Evolutionary conservation across 73 alveolate species (phyloP), one percentile per base, ranked within the genome.

Genomic region (Uronychia binucleata): DNA sequence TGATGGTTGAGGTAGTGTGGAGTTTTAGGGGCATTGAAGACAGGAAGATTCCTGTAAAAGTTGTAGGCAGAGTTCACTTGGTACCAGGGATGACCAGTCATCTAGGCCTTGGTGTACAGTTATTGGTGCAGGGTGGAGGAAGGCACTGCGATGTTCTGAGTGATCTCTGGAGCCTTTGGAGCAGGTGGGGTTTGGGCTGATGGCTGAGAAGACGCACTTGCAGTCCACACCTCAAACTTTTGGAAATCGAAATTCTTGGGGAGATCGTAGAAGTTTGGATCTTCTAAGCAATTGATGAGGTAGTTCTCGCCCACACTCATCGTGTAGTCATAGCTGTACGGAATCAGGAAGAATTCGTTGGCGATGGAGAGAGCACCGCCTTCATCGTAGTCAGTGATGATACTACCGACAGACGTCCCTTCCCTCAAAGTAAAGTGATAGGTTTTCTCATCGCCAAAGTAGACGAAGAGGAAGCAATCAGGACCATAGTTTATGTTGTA

Each of bases 301-400:
- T 75, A 28, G 5, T 28, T 32, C 30, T 77, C 46, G 25, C 88
- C 92, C 1, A 79, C 79, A 1, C 82, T 58, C n/a, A 80, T 31
- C 0, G 28, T 60, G 79, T 79, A 86, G 32, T 86, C 92, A 26
- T 78, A 58, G 46, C 84, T 35, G 84, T 28, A 86, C 14, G 92
- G 30, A 58, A 86, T 33, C 27, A 79, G 34, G 77, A 86, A 79
- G 79, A 86, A 86, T 13, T 86, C 92, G 32, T 86, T 86, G 1
- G 86, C 84, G 28, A 86, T 57, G 32, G 84, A 29, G 58, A 86
- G 28, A 28, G 88, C 92, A 1, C 92, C 92, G 46, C 84, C 83
- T 5, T 82, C 82, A n/a, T 78, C 84, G 75, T 86, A 86, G 79
- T 86, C 92, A 28, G 92, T 86, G 30, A 79, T 31, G 58, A 86